phyloP scores from a whole-genome alignment of 2,329 filamentous ascomycete species.

The Niveomyces coronatus region DNA sequence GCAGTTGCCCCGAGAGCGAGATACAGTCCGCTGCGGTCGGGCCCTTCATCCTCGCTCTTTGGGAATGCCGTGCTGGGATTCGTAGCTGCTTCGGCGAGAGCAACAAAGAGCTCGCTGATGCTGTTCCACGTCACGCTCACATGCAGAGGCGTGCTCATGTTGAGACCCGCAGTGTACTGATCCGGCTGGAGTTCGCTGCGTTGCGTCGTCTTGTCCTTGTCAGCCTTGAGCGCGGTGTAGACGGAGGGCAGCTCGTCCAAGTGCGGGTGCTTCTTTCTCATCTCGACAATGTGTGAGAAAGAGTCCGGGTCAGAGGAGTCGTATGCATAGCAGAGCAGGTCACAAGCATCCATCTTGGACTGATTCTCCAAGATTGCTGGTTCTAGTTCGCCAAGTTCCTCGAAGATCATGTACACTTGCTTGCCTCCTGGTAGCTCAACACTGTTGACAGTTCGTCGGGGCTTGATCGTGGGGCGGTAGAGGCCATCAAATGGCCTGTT shows the following conservation, averaged over 20 bases:
- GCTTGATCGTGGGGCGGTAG: slow-evolving; percentile 91
- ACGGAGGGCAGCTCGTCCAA: slow-evolving; percentile 84
- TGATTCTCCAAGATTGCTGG: slow-evolving; percentile 89
- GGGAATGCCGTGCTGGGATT: slow-evolving; percentile 84
- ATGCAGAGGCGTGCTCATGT: slow-evolving; percentile 86
- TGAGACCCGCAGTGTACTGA: slow-evolving; percentile 73
- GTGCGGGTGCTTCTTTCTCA: slow-evolving; percentile 69
- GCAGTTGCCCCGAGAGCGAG: slow-evolving; percentile 68
- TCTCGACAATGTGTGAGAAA: slow-evolving; percentile 79
- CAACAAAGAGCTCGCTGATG: slow-evolving; percentile 88
- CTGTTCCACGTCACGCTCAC: slow-evolving; percentile 92
- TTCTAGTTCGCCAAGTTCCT: slow-evolving; percentile 93
- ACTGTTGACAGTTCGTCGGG: slow-evolving; percentile 86
- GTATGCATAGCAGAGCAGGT: slow-evolving; percentile 90
- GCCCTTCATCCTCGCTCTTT: slow-evolving; percentile 75
- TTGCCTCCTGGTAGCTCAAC: slow-evolving; percentile 93
- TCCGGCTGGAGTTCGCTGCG: slow-evolving; percentile 84
- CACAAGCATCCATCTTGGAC: slow-evolving; percentile 81
- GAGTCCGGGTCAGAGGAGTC: slow-evolving; percentile 96
- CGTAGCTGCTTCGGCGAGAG: slow-evolving; percentile 81
- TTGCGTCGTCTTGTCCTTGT: slow-evolving; percentile 95
- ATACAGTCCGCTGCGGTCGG: slow-evolving; percentile 77
- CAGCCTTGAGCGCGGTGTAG: slow-evolving; percentile 89
- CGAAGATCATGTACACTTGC: slow-evolving; percentile 91
- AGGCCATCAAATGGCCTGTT: slow-evolving; percentile 74